phyloP scores from a whole-genome alignment of 148 eudicot species.

The Heliosperma pusillum region DNA sequence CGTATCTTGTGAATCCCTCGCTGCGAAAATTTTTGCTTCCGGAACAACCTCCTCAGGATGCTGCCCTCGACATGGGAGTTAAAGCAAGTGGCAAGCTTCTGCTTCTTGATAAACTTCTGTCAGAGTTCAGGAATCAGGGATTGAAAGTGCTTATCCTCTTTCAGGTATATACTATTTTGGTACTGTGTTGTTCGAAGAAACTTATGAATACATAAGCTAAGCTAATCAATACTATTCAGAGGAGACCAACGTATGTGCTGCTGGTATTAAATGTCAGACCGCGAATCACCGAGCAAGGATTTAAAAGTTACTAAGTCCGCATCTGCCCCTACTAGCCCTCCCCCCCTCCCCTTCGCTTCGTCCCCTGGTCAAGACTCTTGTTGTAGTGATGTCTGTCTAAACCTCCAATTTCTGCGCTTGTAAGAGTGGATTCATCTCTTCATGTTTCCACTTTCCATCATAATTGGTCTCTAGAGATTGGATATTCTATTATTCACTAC shows the following conservation, averaged over 20 bases:
- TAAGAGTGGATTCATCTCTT: too few relatives aligned
- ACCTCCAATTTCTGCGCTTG: too few relatives aligned
- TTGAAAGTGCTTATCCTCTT: slow-evolving; percentile 59
- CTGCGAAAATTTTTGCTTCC: slow-evolving; percentile 38
- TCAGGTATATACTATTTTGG: slow-evolving; percentile 46
- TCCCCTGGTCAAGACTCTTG: too few relatives aligned
- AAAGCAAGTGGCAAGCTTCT: slow-evolving; percentile 68
- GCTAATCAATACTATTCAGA: not conserved
- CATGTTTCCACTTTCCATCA: too few relatives aligned
- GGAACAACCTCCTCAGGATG: slow-evolving; percentile 26
- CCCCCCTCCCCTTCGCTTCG: too few relatives aligned
- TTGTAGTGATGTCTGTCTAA: too few relatives aligned
- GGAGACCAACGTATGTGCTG: not conserved
- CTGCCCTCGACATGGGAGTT: slow-evolving; percentile 44
- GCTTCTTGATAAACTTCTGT: slow-evolving; percentile 56
- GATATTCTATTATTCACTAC: too few relatives aligned
- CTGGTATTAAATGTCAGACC: too few relatives aligned
- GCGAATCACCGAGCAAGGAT: too few relatives aligned
- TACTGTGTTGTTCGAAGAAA: not conserved
- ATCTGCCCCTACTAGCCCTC: too few relatives aligned
- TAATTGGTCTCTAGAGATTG: too few relatives aligned
- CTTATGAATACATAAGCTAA: not conserved
- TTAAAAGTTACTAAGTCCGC: too few relatives aligned
- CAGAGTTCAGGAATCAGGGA: slow-evolving; percentile 41
- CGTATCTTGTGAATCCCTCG: slow-evolving; percentile 50